phyloP scores from a whole-genome alignment of 176 grass and related monocot genomes.

The Ensete glaucum region DNA sequence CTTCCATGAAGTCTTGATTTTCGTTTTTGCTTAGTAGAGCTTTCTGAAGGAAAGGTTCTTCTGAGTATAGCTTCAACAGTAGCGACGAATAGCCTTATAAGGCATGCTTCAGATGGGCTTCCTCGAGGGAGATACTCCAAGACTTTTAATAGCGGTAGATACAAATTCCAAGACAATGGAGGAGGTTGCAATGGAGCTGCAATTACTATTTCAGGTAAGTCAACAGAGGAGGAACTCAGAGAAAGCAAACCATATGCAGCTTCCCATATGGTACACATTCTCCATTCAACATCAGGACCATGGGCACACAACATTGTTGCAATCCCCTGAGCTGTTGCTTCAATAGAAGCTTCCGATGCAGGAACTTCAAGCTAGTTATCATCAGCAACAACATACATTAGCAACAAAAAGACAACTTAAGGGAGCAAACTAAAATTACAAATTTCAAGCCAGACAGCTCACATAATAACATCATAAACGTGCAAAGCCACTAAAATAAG shows the following conservation, averaged over 20 bases:
- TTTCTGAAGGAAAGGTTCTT: constrained; percentile 82
- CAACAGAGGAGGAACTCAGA: constrained; percentile 92
- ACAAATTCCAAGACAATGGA: constrained; percentile 90
- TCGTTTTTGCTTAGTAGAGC: constrained; percentile 37
- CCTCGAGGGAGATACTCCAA: constrained; percentile 91
- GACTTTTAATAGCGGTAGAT: constrained; percentile 84
- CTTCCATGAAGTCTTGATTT: constrained; percentile 57
- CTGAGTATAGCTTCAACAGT: constrained; percentile 98
- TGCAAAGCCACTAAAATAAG: too few species aligned
- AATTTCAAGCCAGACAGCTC: not conserved
- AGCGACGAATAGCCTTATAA: constrained; percentile 98
- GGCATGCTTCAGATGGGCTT: constrained; percentile 96
- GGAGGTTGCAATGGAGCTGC: constrained; percentile 91
- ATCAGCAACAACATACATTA: constrained; percentile 20
- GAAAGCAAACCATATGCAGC: constrained; percentile 97
- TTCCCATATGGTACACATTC: constrained; percentile 99
- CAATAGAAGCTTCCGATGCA: constrained; percentile 87
- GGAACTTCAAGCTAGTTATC: constrained; percentile 72
- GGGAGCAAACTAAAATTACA: not conserved
- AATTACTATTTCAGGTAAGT: constrained; percentile 96
- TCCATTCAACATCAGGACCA: constrained; percentile 98
- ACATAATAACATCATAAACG: not conserved
- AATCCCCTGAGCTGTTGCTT: constrained; percentile 96
- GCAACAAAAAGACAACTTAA: not conserved
- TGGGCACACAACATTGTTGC: constrained; percentile 91